A percentile compares a stretch with the other conserved stretches of the same genome.
Conservation (phyloP, 1,139 yeast genomes). For the Hyphopichia fennica region DNA sequence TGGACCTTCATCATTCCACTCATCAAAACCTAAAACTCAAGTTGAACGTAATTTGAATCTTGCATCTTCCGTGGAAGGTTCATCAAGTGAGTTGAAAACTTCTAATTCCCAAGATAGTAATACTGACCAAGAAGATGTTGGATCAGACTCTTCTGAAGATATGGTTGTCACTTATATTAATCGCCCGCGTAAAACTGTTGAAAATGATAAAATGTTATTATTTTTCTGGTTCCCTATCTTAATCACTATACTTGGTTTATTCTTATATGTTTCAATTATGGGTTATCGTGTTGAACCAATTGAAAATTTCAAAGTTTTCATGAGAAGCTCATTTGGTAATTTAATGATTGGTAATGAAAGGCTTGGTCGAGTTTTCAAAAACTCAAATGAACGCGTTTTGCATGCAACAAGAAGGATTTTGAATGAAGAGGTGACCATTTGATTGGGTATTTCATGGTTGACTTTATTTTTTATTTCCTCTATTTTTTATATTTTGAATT, state of each 20-base stretch:
- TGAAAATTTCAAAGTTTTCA: constrained; percentile 44
- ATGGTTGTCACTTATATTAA: constrained; percentile 56
- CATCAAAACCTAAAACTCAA: constrained; percentile 33
- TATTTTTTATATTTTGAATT: not conserved
- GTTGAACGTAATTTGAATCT: constrained; percentile 35
- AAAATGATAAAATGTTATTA: constrained; percentile 80
- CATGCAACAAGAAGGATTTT: constrained; percentile 9
- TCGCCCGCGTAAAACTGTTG: constrained; percentile 63
- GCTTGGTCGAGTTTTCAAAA: constrained; percentile 54
- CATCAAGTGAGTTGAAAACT: constrained; percentile 1
- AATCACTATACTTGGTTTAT: constrained; percentile 50
- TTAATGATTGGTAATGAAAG: constrained; percentile 70
- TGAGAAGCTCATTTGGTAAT: constrained; percentile 57
- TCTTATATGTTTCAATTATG: constrained; percentile 50
- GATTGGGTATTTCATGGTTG: not conserved
- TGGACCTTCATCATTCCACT: constrained; percentile 35
- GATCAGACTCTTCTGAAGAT: constrained; percentile 53
- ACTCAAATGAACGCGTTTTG: constrained; percentile 7
- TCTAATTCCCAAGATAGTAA: not conserved
- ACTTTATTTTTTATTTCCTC: not conserved
- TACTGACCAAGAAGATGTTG: constrained; percentile 21
- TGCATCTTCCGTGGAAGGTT: constrained; percentile 8
- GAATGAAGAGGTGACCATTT: constrained; percentile 1
- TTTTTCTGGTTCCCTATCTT: constrained; percentile 86
- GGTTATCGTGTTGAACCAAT: constrained; percentile 47